Base-by-base conservation (phyloP, 2,329 filamentous ascomycete species). In the Fusarium sp. region DNA sequence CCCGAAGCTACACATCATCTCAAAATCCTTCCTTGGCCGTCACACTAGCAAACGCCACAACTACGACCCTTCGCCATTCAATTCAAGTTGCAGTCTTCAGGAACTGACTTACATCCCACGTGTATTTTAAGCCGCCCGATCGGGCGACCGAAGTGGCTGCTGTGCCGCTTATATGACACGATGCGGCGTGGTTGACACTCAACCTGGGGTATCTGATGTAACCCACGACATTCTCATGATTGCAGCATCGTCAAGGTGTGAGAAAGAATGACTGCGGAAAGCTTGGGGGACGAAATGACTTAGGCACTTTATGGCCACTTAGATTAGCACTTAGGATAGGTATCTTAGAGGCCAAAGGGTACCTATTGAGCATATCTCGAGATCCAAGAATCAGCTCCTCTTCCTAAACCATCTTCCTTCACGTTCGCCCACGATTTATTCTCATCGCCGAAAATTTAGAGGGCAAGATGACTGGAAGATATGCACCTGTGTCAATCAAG, bases 131-230 rank as follows among this genome's bases (percentile, higher is more conserved):
- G 48, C 43, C 62, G 44, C 71, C 69, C 52, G 61, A 74, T 74
- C 59, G 48, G 55, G 69, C 59, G 67, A 74, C 72, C 71, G 72
- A 74, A 63, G 38, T 45, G 38, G 20, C 29, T 55, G 49, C 44
- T 62, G 24, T 30, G 46, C 67, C 49, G 46, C 30, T 44, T 11
- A 43, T 12, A 55, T 66, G 61, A 44, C 32, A 47, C 49, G 43
- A 55, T 52, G 18, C 29, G 30, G 30, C 25, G 8, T 20, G 18
- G 22, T 40, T 30, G 18, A 20, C 22, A n/a, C 27, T 38, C 10
- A 38, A 38, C 34, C 18, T n/a, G 49, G 24, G 47, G 30, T 6
- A 38, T 38, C 4, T 27, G 16, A 25, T 18, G 30, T 34, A 25
- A 22, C 47, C 16, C 20, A 18, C 1, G 9, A 16, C 9, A 18